Base-by-base conservation (phyloP, 305 asterid genomes). In the Lippia alba region DNA sequence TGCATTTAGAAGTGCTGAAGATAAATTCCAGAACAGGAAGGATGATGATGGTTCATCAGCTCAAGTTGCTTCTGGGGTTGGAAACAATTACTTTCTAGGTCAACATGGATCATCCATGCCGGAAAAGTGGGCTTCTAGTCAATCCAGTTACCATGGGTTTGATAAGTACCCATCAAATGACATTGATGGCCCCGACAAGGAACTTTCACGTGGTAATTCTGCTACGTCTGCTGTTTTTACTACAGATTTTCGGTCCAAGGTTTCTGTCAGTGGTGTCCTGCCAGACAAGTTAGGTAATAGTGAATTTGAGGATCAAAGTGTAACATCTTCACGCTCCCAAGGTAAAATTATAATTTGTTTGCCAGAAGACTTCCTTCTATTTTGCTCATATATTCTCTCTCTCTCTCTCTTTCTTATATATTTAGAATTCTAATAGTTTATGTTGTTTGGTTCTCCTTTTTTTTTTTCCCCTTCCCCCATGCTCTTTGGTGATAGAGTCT, bases 21-120 rank as follows among this genome's bases (percentile, higher is more conserved):
- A 79, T 79, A 71, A 67, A 68, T 61, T 39, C 36, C 74, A 59
- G 50, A 76, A 56, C 77, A 74, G 74, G 67, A 79, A 69, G 78
- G 86, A 78, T 78, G 82, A 73, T 65, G 78, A 76, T 72, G 81
- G 78, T 61, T 74, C 80, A 60, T 75, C 86, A 18, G 79, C 71
- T 70, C 82, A 75, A 74, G 72, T 72, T 75, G 55, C 88, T 56
- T 57, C 71, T 54, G 78, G 74, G 66, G 48, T 57, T 82, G 83
- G 64, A 53, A 74, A 72, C 50, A 71, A 71, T 49, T 62, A 67
- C 59, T 12, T 57, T 72, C 61, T 76, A 39, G 56, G 81, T 66
- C 66, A 61, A 70, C 85, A 73, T 3, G 56, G 70, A 12, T 77
- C 86, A 64, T 69, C 81, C 60, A 49, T 48, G 46, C 81, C 65